Conservation (phyloP, 352 stramenopile species). For the Phytophthora pinifolia region DNA sequence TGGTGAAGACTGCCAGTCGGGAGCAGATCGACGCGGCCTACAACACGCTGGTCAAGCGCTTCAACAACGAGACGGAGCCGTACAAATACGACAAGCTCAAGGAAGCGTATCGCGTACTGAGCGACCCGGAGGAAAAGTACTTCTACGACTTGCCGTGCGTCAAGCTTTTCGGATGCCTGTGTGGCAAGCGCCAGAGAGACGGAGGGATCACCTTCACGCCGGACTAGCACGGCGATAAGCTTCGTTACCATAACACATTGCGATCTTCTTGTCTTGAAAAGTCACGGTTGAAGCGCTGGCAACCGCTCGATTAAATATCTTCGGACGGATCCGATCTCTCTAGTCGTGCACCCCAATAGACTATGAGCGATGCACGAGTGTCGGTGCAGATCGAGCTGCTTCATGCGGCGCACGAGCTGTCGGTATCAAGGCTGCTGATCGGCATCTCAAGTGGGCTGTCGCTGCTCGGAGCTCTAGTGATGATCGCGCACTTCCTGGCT, state of each 20-base stretch:
- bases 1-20: conserved; percentile 64
- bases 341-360: conserved; percentile 4
- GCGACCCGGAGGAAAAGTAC: conserved; percentile 82
- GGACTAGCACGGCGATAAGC: conserved; percentile 32
- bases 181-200: conserved; percentile 79
- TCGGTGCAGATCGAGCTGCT: conserved; percentile 12
- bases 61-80: conserved; percentile 85
- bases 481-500: conserved; percentile 57
- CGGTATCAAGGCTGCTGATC: conserved; percentile 45
- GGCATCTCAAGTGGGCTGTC: conserved; percentile 44
- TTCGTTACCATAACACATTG: neutral
- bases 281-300: conserved; percentile 14
- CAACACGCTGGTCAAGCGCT: conserved; percentile 80
- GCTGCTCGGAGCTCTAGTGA: conserved; percentile 38
- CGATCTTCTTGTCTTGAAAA: conserved; percentile 26
- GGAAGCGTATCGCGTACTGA: conserved; percentile 75
- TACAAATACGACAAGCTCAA: conserved; percentile 84
- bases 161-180: conserved; percentile 79
- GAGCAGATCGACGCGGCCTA: conserved; percentile 83
- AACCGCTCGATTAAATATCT: conserved; percentile 18
- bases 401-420: conserved; percentile 29
- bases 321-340: neutral
- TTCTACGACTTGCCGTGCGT: conserved; percentile 85
- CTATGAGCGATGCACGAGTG: no score
- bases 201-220: conserved; percentile 75